Evolutionary conservation across 108 stramenopile species (phyloP), one percentile per base, ranked within the genome.

Genomic region (Nitzschia inconspicua): DNA sequence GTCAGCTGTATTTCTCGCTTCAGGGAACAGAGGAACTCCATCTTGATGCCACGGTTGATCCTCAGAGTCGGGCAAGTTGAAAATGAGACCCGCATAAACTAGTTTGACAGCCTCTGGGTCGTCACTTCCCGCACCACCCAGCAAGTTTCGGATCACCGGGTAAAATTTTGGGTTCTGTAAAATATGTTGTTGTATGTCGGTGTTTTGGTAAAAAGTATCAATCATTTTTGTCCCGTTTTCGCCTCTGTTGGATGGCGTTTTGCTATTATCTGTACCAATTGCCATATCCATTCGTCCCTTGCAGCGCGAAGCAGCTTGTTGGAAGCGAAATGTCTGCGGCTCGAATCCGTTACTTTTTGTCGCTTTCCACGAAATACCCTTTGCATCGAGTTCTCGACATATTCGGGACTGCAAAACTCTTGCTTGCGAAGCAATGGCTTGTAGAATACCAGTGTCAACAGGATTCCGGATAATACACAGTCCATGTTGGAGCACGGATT

Each of bases 11-110:
- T 39, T 18, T 2, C 14, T 20, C 16, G 42, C 13, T 41, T 79
- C 72, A 4, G 66, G 66, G 55, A 82, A 82, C 18, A 82, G 32
- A 22, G 73, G 50, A 16, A 23, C 31, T 16, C 81, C 81, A 69
- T 82, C 80, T 46, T 65, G 40, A 61, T 82, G 81, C 81, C 81
- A 82, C 2, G 81, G 81, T 68, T 82, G 77, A 49, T 75, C 60
- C 8, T 20, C 29, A 16, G 71, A 73, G 8, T 43, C 66, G 0
- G 77, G 77, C 65, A 67, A 75, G 11, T 55, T 63, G 19, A 75
- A 64, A 25, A 82, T 78, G 25, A 72, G 44, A 24, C 81, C 81
- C 0, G 69, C 63, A 53, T 82, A 78, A 13, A 82, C 77, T 22
- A 82, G 60, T 47, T 80, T 51, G 20, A 66, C 54, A 30, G 30